Evolutionary conservation across 2,329 filamentous ascomycete genomes (phyloP), one percentile per base, ranked within the genome.

Genomic region (Penicillium expansum): DNA sequence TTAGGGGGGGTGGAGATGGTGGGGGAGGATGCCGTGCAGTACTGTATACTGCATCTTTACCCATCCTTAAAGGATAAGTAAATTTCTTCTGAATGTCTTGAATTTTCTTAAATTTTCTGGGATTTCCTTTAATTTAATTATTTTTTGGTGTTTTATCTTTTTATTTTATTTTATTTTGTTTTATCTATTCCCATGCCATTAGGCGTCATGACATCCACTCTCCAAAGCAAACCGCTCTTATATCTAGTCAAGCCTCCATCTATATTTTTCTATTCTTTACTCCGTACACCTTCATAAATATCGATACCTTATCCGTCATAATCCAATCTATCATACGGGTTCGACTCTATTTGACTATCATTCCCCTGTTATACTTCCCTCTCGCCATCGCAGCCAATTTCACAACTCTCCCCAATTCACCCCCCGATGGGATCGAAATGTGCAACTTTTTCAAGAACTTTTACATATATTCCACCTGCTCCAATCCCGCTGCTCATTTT

Each of bases 391-490:
- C 47, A 29, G 29, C 41, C 52, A 35, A 24, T 20, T 33, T 35
- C 41, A 39, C 41, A 39, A 56, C 14, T 7, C 41, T n/a, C 18
- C 48, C 29, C 48, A 47, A 18, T 9, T 16, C 33, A 38, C 20
- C 32, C 41, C 50, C 52, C 41, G 39, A 64, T 62, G 57, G 56
- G 58, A 57, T 61, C 61, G 75, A 64, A 30, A 82, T 82, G 80
- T 82, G 80, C 76, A 76, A 81, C 68, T 89, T 87, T 69, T 88
- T 85, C 67, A 89, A 88, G 67, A 90, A 90, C 74, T 91, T 87
- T 72, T 90, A 90, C 75, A 86, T 91, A 72, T 91, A 90, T 76
- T 86, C 86, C 56, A 81, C 83, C 42, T 91, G 88, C 68, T 74
- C 81, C 55, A 86, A 90, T 68, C 88, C 87, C 0, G 84, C 84